These are phyloP conservation scores for Candida manassasensis DNA, from an alignment of 805 yeast genomes.

Conservation along the genomic window DNA sequence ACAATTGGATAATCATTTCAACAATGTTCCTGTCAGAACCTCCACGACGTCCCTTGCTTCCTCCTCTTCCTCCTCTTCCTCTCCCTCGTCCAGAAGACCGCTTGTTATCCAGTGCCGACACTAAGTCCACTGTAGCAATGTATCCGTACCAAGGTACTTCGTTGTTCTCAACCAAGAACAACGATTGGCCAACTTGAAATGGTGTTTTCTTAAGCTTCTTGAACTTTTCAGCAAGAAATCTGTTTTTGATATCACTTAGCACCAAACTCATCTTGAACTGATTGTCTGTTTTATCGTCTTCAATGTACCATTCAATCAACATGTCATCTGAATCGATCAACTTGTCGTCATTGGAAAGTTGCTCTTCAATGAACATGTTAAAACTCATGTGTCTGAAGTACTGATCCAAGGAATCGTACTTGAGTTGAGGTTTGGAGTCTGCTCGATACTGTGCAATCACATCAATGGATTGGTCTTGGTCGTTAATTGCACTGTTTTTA, in stretches of 20 bases:
- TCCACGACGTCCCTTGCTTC: conserved; percentile 1
- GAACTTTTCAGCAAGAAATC: conserved; percentile 47
- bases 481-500: neutral
- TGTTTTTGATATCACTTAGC: conserved; percentile 43
- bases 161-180: conserved; percentile 49
- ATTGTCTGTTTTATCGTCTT: conserved; percentile 37
- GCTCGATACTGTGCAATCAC: neutral
- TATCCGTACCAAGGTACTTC: conserved; percentile 57
- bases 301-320: conserved; percentile 47
- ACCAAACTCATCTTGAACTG: conserved; percentile 41
- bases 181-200: conserved; percentile 53
- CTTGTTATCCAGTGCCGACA: conserved; percentile 15
- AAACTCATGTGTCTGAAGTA: conserved; percentile 58
- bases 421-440: conserved; percentile 31
- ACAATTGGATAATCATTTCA: conserved; percentile 47
- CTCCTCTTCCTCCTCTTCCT: conserved; percentile 3
- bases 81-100: conserved; percentile 30
- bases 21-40: conserved; percentile 25
- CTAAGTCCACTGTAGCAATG: conserved; percentile 36
- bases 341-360: conserved; percentile 27
- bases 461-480: conserved; percentile 1
- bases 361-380: conserved; percentile 61
- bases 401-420: conserved; percentile 45
- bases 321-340: conserved; percentile 37
- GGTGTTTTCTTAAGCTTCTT: conserved; percentile 54